Evolutionary conservation across 345 rosid genomes (phyloP).

Genomic region (Microthlaspi erraticum): DNA sequence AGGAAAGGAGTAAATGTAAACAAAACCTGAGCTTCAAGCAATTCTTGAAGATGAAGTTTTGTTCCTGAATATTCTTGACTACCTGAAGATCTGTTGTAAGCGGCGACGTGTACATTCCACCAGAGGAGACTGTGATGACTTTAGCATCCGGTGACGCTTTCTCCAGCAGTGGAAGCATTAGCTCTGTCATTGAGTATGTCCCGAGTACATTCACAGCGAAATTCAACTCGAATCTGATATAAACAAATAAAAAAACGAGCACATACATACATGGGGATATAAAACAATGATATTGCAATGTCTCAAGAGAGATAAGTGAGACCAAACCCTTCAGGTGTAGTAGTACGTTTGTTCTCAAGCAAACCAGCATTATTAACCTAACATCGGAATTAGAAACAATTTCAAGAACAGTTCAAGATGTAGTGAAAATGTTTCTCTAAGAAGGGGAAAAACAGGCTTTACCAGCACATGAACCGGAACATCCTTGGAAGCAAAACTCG

Average conservation of each 20-base stretch:
- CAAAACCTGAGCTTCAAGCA: neutral
- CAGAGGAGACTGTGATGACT: constrained; percentile 87
- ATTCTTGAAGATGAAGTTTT: neutral
- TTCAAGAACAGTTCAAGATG: neutral
- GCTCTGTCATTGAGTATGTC: constrained; percentile 71
- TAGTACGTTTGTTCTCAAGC: constrained; percentile 62
- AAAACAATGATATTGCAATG: neutral
- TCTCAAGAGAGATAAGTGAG: constrained; percentile 25
- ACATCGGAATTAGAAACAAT: constrained; percentile 16
- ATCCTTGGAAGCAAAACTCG: constrained; percentile 75
- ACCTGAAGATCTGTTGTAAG: constrained; percentile 87
- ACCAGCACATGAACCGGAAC: constrained; percentile 85
- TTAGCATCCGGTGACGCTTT: constrained; percentile 83
- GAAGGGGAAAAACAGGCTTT: neutral
- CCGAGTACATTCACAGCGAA: constrained; percentile 91
- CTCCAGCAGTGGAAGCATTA: constrained; percentile 75
- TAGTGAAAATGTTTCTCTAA: neutral
- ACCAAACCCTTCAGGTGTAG: constrained; percentile 81
- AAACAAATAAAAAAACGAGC: neutral
- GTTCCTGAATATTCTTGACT: constrained; percentile 14
- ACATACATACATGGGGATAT: neutral
- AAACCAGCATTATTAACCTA: constrained; percentile 92
- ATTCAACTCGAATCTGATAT: constrained; percentile 68
- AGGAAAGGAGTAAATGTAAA: neutral
- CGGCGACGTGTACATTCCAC: constrained; percentile 85